Percentiles rank a stretch among this genome's conserved stretches.
These are phyloP conservation scores for Solanum piurae DNA, from an alignment of 257 asterid species.

Conservation along the genomic window DNA sequence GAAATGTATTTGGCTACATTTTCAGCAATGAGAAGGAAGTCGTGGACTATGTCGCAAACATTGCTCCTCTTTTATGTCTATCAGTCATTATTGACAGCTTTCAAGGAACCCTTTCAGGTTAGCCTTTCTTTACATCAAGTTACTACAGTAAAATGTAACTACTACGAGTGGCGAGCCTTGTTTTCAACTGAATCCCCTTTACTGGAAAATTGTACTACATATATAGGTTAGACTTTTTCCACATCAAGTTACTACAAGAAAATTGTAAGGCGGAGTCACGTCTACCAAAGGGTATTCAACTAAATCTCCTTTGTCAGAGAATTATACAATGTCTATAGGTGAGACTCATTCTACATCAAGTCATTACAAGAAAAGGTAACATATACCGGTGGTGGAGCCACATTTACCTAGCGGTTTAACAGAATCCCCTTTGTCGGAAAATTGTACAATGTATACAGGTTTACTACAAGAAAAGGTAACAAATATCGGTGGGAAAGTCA, in stretches of 20 bases:
- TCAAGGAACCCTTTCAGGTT: slow-evolving; percentile 69
- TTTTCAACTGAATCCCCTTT: background rate
- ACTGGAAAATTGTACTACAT: background rate
- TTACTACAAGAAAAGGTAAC: background rate
- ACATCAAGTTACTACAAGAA: background rate
- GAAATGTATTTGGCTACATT: slow-evolving; percentile 54
- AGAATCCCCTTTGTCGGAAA: background rate
- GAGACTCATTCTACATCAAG: background rate
- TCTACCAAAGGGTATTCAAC: background rate
- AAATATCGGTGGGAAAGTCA: background rate
- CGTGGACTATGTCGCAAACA: slow-evolving; percentile 40
- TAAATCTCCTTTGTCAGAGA: background rate
- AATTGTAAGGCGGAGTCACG: background rate
- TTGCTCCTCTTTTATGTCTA: slow-evolving; percentile 69
- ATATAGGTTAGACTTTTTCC: background rate
- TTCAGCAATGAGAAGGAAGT: slow-evolving; percentile 74
- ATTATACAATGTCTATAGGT: background rate
- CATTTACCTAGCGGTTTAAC: background rate
- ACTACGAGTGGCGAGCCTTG: background rate
- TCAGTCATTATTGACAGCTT: slow-evolving; percentile 45
- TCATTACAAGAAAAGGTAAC: background rate
- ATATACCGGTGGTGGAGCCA: background rate
- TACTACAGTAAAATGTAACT: background rate
- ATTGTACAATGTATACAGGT: background rate
- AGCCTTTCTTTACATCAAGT: background rate